These are phyloP conservation scores for Batkoa obscura DNA, from an alignment of 371 early-diverging fungal genomes.

Conservation along the genomic window DNA sequence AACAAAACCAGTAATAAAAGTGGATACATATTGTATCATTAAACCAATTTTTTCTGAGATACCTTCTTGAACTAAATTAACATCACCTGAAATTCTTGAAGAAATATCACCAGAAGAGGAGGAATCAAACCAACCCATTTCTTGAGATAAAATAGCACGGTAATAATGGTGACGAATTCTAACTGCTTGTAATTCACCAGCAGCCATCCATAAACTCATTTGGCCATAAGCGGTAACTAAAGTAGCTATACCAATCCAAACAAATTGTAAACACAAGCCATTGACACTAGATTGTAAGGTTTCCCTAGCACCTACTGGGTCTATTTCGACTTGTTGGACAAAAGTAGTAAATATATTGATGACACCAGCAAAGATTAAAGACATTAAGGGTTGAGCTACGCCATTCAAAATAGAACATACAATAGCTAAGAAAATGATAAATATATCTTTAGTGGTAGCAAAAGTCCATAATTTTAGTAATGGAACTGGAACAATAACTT, in stretches of 20 bases:
- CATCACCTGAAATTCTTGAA: slow-evolving; percentile 58
- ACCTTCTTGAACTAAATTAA: slow-evolving; percentile 33
- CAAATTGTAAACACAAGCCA: slow-evolving; percentile 27
- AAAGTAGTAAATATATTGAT: slow-evolving; percentile 8
- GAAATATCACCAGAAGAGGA: slow-evolving; percentile 63
- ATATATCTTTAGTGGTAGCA: slow-evolving; percentile 31
- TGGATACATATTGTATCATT: slow-evolving; percentile 9
- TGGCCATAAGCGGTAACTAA: slow-evolving; percentile 22
- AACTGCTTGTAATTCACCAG: slow-evolving; percentile 33
- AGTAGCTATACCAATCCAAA: slow-evolving; percentile 28
- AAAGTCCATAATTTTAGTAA: slow-evolving; percentile 39
- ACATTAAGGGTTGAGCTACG: slow-evolving; percentile 19
- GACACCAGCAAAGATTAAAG: slow-evolving; percentile 14
- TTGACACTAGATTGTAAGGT: slow-evolving; percentile 2
- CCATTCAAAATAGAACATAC: slow-evolving; percentile 15
- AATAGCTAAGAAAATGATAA: slow-evolving; percentile 15
- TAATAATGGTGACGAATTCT: slow-evolving; percentile 33
- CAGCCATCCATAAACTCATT: slow-evolving; percentile 18
- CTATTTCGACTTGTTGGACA: background rate
- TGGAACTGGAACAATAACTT: slow-evolving; percentile 18
- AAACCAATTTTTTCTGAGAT: slow-evolving; percentile 12
- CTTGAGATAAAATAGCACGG: slow-evolving; percentile 31
- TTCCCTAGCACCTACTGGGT: background rate
- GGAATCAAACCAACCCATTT: slow-evolving; percentile 54
- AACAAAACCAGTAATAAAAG: slow-evolving; percentile 11